Conservation (phyloP, 225 moss, liverwort and hornwort genomes). For the Takakia lepidozioides region DNA sequence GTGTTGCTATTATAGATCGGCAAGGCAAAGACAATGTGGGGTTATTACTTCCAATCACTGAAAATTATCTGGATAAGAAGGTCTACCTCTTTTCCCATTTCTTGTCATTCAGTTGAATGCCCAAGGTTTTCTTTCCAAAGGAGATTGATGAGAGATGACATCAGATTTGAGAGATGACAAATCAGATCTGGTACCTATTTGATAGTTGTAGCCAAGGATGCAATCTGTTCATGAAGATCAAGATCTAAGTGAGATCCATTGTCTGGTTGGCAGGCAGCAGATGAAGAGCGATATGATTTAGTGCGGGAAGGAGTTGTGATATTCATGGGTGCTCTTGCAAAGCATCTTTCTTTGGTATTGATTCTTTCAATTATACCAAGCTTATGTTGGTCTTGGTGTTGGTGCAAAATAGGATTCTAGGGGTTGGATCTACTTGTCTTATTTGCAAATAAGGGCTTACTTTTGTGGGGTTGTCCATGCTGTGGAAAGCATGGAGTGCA, state of each 20-base stretch:
- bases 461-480: too few species aligned
- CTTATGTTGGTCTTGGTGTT: neutral
- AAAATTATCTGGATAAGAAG: constrained; percentile 94
- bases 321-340: constrained; percentile 93
- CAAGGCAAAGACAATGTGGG: constrained; percentile 86
- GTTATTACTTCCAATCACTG: constrained; percentile 84
- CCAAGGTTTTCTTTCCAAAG: too few species aligned
- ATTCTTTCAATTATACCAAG: neutral
- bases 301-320: constrained; percentile 98
- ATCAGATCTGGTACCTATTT: too few species aligned
- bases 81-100: constrained; percentile 18
- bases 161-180: too few species aligned
- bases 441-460: too few species aligned
- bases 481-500: neutral
- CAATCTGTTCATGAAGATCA: neutral
- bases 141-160: too few species aligned
- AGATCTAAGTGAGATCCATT: neutral
- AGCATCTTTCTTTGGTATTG: constrained; percentile 74
- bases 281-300: constrained; percentile 89
- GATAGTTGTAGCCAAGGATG: too few species aligned
- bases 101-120: too few species aligned
- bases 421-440: too few species aligned
- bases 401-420: too few species aligned
- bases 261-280: constrained; percentile 45
- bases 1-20: constrained; percentile 89